Evolutionary conservation across 305 asterid genomes (phyloP), one percentile per base, ranked within the genome.

Genomic region (Fraxinus paxiana): DNA sequence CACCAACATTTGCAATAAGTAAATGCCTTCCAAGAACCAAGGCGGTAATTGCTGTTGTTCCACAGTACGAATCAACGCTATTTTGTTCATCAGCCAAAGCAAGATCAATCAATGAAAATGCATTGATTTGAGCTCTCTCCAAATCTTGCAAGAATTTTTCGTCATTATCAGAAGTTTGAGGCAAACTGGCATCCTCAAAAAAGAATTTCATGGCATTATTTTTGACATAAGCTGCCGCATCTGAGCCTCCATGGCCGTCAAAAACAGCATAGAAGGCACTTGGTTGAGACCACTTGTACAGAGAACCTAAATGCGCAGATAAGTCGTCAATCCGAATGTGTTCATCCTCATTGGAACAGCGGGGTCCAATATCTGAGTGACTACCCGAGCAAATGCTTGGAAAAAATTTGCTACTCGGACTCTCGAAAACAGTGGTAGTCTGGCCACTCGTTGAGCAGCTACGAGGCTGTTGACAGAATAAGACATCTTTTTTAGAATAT

Each of bases 181-280:
- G 92, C 81, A 88, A 76, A 65, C 54, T 85, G 75, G 85, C 88
- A 76, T 90, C 90, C 86, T 86, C 88, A 63, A 90, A 87, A 79
- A 90, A 85, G 46, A 89, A 85, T 76, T 84, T 87, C 81, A 89
- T 73, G 15, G 92, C 92, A 74, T 96, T 94, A 41, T 89, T 85
- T 87, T 89, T 94, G 82, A 92, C 84, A 87, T 88, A 96, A 20
- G 88, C 71, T 63, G 99, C 92, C 18, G 99, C 99, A 43, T 84
- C 93, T 33, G 93, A 85, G 61, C 99, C 99, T 63, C 98, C 99
- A 79, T 96, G 99, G 67, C 99, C 99, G 71, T 96, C 98, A 61
- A 96, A 96, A 56, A 96, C 93, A 17, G 95, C 99, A 70, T 94
- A 96, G 76, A 96, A 92, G 2, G 98, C 87, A 77, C 93, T 83